Base-by-base conservation (phyloP, 2,329 filamentous ascomycete species). In the Torrubiella hemipterigena region DNA sequence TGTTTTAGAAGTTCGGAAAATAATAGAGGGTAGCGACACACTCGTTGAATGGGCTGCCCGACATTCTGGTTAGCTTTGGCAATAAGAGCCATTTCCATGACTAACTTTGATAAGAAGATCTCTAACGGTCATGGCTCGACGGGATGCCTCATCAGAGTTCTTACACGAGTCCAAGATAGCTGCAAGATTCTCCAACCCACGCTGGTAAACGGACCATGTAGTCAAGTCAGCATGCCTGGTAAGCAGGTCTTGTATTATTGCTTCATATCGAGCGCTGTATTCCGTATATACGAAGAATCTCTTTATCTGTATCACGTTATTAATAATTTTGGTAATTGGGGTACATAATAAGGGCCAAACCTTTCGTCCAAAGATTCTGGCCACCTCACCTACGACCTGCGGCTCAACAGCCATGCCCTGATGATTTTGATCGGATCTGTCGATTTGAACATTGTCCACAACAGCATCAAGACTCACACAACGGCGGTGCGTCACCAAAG, bases 251-350 rank as follows among this genome's bases (percentile, higher is more conserved):
- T 81, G 76, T 28, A 81, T 75, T 64, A 95, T 81, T 42, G 85
- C 67, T 42, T 93, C 84, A 53, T 91, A 93, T 49, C 89, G 89
- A 31, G 81, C 81, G 21, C 83, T 82, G 51, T 94, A 98, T 44
- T 93, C 83, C 56, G 93, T 82, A 50, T 98, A 98, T 30, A 80
- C 66, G 48, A 82, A 81, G 56, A 96, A 91, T 0, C 77, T 75
- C 37, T 73, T 71, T 59, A 93, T 78, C 83, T 93, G 40, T 11
- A 31, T 14, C 11, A 24, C 16, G 31, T 29, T 42, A n/a, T 6
- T 15, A 15, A 18, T 6, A 5, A 8, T 14, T 6, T n/a, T 11
- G 7, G 11, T 7, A 17, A 23, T 18, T 31, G 22, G 18, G 10
- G 6, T 18, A 36, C 14, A 23, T 19, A 23, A 13, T 20, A 25